These are phyloP conservation scores for Oxytropis ochrocephala DNA, from an alignment of 306 rosid genomes.

Conservation along the genomic window DNA sequence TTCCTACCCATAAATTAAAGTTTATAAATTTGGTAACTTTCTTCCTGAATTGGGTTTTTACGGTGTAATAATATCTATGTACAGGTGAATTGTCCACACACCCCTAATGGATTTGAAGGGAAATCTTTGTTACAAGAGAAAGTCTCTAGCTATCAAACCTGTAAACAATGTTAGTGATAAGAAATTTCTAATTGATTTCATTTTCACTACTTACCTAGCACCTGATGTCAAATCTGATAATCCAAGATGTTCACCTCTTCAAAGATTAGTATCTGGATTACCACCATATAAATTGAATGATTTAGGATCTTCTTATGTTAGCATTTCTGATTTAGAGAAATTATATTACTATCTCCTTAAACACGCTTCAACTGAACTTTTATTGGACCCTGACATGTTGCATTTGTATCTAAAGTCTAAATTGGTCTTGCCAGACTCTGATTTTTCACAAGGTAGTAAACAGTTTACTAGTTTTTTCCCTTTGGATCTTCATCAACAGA, in stretches of 20 bases:
- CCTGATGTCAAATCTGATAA: constrained; percentile 55
- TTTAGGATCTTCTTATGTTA: constrained; percentile 58
- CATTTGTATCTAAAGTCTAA: constrained; percentile 54
- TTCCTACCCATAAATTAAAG: background rate
- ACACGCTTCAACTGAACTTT: constrained; percentile 28
- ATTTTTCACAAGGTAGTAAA: constrained; percentile 12
- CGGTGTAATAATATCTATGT: too few relatives aligned
- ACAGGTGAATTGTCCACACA: background rate
- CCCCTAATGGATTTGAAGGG: constrained; percentile 38
- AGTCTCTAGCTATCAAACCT: background rate
- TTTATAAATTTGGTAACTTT: background rate
- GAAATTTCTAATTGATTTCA: constrained; percentile 52
- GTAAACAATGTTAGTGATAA: constrained; percentile 16
- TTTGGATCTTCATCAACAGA: constrained; percentile 55
- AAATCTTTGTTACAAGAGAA: constrained; percentile 7
- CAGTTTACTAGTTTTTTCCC: constrained; percentile 64
- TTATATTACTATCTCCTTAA: constrained; percentile 49
- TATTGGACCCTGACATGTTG: constrained; percentile 31
- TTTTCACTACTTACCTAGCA: constrained; percentile 50
- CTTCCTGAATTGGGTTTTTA: background rate
- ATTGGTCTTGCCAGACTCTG: constrained; percentile 23
- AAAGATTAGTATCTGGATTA: constrained; percentile 29
- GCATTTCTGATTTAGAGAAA: constrained; percentile 50
- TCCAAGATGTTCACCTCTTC: constrained; percentile 34
- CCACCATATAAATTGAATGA: constrained; percentile 31